These are phyloP conservation scores for Striga hermonthica DNA, from an alignment of 305 asterid genomes.

Conservation along the genomic window DNA sequence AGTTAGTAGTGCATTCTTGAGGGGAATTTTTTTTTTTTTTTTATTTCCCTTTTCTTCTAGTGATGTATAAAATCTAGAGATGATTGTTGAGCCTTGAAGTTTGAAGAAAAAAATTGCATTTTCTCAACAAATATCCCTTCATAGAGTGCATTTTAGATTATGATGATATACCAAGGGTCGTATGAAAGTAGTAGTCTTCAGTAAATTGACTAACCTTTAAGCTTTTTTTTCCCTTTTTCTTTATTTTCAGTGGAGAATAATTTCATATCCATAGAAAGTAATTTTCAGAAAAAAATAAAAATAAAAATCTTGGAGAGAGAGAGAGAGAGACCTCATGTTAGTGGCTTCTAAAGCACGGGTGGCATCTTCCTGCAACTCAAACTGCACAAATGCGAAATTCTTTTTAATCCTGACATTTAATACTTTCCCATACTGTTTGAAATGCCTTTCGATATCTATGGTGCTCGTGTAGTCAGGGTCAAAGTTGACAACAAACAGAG, in stretches of 20 bases:
- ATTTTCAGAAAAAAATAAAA: too few relatives aligned
- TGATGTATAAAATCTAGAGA: too few relatives aligned
- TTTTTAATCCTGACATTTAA: constrained; percentile 81
- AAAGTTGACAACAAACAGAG: constrained; percentile 83
- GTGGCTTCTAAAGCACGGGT: constrained; percentile 75
- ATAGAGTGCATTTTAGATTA: neutral
- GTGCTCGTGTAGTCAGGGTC: constrained; percentile 80
- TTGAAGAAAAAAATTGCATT: too few relatives aligned
- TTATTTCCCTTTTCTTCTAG: too few relatives aligned
- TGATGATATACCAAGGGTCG: neutral
- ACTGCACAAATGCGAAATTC: constrained; percentile 89
- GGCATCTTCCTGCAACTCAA: constrained; percentile 78
- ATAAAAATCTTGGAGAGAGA: neutral
- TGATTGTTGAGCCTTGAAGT: too few relatives aligned
- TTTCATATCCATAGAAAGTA: neutral
- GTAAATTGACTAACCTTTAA: neutral
- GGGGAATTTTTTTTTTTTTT: neutral
- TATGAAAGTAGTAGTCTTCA: neutral
- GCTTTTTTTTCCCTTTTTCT: neutral
- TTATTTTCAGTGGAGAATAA: neutral
- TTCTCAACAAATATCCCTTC: neutral
- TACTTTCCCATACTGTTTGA: constrained; percentile 74
- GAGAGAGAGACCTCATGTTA: constrained; percentile 58
- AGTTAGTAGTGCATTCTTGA: constrained; percentile 19
- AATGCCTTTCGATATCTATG: constrained; percentile 80